Evolutionary conservation across 257 asterid genomes (phyloP).

Genomic region (Nyctanthes arbortristis): DNA sequence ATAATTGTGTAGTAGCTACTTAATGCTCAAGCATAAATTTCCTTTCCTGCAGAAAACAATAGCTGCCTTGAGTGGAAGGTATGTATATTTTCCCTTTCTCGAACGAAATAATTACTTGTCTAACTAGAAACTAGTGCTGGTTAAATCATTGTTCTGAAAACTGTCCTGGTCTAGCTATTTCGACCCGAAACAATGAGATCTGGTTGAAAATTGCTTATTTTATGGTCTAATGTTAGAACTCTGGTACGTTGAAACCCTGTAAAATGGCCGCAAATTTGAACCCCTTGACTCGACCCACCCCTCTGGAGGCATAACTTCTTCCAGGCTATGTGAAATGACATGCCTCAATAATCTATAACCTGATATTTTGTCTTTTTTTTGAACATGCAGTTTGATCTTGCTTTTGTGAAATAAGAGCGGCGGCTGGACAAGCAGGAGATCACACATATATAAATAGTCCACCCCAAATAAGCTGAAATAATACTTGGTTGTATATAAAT

Average conservation of each 20-base stretch:
- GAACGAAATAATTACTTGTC: background rate
- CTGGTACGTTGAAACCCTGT: background rate
- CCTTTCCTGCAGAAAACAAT: background rate
- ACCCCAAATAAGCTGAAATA: too few species aligned
- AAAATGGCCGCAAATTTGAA: background rate
- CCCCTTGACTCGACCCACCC: background rate
- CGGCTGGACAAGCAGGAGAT: too few species aligned
- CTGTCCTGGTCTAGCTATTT: background rate
- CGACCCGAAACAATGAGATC: background rate
- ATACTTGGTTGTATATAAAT: too few species aligned
- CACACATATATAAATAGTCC: too few species aligned
- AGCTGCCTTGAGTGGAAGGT: background rate
- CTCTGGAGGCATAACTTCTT: too few species aligned
- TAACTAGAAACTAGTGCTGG: background rate
- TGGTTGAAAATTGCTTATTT: too few species aligned
- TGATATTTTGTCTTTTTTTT: too few species aligned
- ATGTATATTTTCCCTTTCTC: background rate
- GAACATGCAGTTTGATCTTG: too few species aligned
- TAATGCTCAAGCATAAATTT: constrained; percentile 19
- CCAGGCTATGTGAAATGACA: too few species aligned
- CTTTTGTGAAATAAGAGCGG: too few species aligned
- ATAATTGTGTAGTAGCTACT: constrained; percentile 27
- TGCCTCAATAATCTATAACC: too few species aligned
- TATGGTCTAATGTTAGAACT: background rate
- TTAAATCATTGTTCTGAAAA: background rate